phyloP scores from a whole-genome alignment of 306 rosid species.

The Quercus berberidifolia region DNA sequence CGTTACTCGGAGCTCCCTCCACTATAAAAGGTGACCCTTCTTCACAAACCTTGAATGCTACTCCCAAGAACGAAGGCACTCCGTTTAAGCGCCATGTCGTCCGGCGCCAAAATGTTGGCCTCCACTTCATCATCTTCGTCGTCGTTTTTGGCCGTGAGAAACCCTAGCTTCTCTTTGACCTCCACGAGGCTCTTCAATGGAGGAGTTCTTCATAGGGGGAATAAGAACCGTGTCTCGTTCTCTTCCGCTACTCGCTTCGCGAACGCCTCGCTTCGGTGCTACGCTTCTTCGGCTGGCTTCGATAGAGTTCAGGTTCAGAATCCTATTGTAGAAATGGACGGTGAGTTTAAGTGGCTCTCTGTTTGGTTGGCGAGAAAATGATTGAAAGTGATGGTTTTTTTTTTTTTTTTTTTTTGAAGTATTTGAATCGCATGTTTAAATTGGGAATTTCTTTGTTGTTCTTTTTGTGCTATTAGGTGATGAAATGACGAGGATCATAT shows the following conservation, averaged over 20 bases:
- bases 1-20: background rate
- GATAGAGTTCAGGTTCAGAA: conserved; percentile 56
- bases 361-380: background rate
- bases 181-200: conserved; percentile 32
- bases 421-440: background rate
- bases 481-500: conserved; percentile 92
- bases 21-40: background rate
- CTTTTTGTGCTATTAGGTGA: conserved; percentile 50
- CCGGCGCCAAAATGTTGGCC: conserved; percentile 30
- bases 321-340: conserved; percentile 98
- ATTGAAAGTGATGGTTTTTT: background rate
- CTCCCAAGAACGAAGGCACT: conserved; percentile 13
- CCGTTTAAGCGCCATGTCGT: conserved; percentile 40
- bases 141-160: conserved; percentile 27
- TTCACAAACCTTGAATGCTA: conserved; percentile 26
- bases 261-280: conserved; percentile 60
- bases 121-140: conserved; percentile 30
- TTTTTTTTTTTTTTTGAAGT: background rate
- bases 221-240: conserved; percentile 39
- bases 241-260: conserved; percentile 19
- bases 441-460: background rate
- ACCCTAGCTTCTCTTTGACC: conserved; percentile 42
- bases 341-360: conserved; percentile 27
- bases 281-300: conserved; percentile 43
- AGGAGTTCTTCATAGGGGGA: background rate